Percentiles rank a stretch among this genome's conserved stretches.
phyloP scores from a whole-genome alignment of 305 asterid genomes.

The Striga hermonthica region DNA sequence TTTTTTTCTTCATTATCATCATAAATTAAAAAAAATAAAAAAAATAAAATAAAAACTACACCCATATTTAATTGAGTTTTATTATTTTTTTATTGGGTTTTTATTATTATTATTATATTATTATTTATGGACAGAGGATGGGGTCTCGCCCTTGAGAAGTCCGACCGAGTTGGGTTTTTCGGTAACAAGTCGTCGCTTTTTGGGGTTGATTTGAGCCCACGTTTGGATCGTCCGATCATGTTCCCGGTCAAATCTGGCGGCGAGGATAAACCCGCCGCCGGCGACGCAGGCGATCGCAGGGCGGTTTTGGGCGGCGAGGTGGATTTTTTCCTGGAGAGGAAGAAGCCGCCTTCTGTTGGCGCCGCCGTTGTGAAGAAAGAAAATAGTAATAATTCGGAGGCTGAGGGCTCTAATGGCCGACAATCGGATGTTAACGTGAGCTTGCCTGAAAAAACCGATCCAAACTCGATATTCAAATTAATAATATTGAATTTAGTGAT shows the following conservation, averaged over 20 bases:
- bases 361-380: constrained; percentile 42
- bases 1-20: too few relatives aligned
- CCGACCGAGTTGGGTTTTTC: constrained; percentile 50
- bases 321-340: constrained; percentile 60
- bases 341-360: constrained; percentile 12
- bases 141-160: constrained; percentile 68
- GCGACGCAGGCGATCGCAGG: constrained; percentile 49
- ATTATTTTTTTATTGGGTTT: not conserved
- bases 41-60: too few relatives aligned
- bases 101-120: constrained; percentile 13
- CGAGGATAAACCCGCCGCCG: constrained; percentile 28
- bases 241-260: constrained; percentile 43
- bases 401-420: constrained; percentile 12
- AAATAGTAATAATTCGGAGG: not conserved
- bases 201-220: constrained; percentile 53
- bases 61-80: too few relatives aligned
- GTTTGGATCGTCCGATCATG: constrained; percentile 41
- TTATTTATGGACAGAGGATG: constrained; percentile 81
- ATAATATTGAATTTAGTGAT: not conserved
- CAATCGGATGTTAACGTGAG: constrained; percentile 57
- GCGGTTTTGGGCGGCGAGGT: constrained; percentile 63
- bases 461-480: not conserved
- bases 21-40: too few relatives aligned
- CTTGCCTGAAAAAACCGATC: not conserved
- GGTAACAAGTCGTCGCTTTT: constrained; percentile 47